These are phyloP conservation scores for Debaryomyces fabryi DNA, from an alignment of 1,139 yeast genomes.

Conservation along the genomic window DNA sequence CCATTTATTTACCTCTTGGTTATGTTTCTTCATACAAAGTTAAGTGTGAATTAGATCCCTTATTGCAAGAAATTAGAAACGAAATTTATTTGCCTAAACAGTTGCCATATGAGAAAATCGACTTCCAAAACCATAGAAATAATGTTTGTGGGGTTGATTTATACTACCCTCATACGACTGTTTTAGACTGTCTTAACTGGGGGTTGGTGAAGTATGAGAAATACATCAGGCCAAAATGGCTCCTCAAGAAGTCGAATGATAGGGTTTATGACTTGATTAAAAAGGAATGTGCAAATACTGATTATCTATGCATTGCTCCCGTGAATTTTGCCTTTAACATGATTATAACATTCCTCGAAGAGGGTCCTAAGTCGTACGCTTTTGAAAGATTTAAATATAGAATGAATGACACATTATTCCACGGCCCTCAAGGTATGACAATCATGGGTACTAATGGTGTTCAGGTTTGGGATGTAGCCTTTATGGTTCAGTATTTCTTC, in stretches of 20 bases:
- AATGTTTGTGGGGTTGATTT: constrained; percentile 90
- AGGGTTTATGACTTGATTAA: constrained; percentile 63
- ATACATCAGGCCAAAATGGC: constrained; percentile 73
- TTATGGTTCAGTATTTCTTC: constrained; percentile 81
- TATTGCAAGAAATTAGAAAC: constrained; percentile 63
- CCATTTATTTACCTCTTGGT: constrained; percentile 86
- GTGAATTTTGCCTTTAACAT: constrained; percentile 86
- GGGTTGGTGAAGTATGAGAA: constrained; percentile 66
- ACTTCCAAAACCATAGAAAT: constrained; percentile 73
- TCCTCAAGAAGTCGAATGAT: constrained; percentile 55
- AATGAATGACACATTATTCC: constrained; percentile 76
- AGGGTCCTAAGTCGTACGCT: constrained; percentile 67
- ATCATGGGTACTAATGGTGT: constrained; percentile 98
- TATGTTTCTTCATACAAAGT: constrained; percentile 66
- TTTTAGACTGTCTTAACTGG: constrained; percentile 67
- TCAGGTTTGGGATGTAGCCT: constrained; percentile 96
- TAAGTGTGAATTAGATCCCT: constrained; percentile 63
- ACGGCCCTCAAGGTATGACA: constrained; percentile 89
- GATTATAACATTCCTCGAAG: constrained; percentile 66
- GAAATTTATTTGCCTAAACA: constrained; percentile 66
- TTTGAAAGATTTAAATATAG: constrained; percentile 60
- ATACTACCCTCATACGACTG: constrained; percentile 84
- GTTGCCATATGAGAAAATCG: constrained; percentile 63
- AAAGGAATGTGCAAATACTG: constrained; percentile 80
- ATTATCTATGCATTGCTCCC: constrained; percentile 88